Conservation (phyloP, 2,329 filamentous ascomycete genomes). For the Hymenoscyphus fraxineus region DNA sequence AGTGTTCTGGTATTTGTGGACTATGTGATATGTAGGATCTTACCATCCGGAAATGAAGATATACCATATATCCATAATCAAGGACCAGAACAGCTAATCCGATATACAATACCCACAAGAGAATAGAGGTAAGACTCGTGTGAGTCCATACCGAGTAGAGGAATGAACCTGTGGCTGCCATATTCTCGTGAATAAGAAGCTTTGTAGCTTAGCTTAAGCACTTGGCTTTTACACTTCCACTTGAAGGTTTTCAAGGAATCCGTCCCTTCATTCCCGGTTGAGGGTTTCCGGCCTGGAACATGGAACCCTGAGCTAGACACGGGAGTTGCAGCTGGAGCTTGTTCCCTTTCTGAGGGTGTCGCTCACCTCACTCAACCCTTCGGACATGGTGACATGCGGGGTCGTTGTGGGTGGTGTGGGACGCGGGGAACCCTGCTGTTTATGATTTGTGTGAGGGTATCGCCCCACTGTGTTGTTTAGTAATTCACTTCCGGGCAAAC, state of each 20-base stretch:
- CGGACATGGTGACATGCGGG: neutral
- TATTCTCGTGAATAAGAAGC: neutral
- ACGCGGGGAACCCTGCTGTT: too few species aligned
- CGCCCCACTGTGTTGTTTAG: too few species aligned
- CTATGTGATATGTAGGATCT: neutral
- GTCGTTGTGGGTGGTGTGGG: neutral
- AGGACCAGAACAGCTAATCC: neutral
- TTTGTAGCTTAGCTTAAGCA: neutral
- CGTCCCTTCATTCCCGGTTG: neutral
- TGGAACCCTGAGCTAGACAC: too few species aligned
- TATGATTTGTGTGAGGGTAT: too few species aligned
- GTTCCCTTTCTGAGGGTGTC: neutral
- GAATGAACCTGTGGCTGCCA: neutral
- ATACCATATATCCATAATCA: slow-evolving; percentile 1
- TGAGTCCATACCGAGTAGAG: neutral
- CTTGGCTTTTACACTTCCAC: neutral
- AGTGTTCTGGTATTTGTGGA: neutral
- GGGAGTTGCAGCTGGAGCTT: neutral
- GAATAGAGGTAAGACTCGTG: neutral
- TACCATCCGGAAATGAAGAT: slow-evolving; percentile 3
- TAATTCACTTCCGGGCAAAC: too few species aligned
- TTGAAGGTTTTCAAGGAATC: neutral
- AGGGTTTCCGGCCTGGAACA: neutral
- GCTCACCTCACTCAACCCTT: neutral
- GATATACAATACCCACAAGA: neutral